Conservation (phyloP, 2,329 filamentous ascomycete species). For the Myriosclerotinia curreyana region DNA sequence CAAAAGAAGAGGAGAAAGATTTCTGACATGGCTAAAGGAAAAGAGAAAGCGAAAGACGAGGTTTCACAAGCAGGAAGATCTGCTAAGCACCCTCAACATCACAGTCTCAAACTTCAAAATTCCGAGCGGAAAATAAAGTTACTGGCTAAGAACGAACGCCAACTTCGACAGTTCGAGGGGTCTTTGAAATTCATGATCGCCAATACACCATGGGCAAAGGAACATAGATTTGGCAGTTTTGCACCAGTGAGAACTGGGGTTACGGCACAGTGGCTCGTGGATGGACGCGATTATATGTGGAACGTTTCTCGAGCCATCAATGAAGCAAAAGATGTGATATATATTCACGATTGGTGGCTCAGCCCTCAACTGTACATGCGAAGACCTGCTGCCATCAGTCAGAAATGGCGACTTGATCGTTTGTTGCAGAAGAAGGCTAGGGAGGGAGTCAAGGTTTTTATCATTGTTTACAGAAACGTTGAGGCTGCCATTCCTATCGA, state of each 20-base stretch:
- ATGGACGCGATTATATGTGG: conserved; percentile 99
- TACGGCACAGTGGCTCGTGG: conserved; percentile 94
- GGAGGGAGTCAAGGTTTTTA: conserved; percentile 95
- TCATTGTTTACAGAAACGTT: conserved; percentile 97
- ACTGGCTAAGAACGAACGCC: conserved; percentile 84
- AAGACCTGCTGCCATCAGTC: conserved; percentile 88
- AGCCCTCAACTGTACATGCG: conserved; percentile 95
- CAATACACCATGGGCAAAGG: conserved; percentile 77
- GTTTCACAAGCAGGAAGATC: conserved; percentile 35
- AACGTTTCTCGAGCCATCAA: conserved; percentile 95
- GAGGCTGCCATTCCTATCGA: conserved; percentile 97
- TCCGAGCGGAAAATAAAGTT: conserved; percentile 90
- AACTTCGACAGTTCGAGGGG: conserved; percentile 88
- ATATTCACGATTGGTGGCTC: conserved; percentile 99
- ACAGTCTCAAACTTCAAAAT: conserved; percentile 83
- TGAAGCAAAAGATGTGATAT: conserved; percentile 96
- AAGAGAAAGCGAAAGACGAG: conserved; percentile 36
- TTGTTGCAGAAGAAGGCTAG: conserved; percentile 89
- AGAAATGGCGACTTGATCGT: conserved; percentile 94
- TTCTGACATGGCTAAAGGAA: conserved; percentile 54
- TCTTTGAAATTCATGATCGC: conserved; percentile 84
- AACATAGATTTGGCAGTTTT: conserved; percentile 89
- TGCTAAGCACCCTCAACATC: conserved; percentile 59
- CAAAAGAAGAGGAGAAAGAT: conserved; percentile 66
- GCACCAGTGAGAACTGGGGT: conserved; percentile 83